Evolutionary conservation across 352 stramenopile species (phyloP).

Genomic region (Globisporangium irregulare): DNA sequence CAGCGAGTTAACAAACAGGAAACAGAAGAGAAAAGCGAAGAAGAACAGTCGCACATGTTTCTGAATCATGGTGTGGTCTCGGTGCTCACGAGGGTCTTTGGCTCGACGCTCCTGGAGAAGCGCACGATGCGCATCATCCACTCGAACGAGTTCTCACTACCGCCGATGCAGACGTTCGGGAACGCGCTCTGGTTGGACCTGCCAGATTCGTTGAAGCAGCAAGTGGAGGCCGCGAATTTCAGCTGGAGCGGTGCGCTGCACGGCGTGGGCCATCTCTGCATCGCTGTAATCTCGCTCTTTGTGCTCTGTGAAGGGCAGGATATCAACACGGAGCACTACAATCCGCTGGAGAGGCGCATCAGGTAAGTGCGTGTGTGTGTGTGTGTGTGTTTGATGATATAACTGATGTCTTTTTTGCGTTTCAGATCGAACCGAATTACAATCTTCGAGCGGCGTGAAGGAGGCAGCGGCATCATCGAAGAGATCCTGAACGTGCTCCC

Average conservation of each 20-base stretch:
- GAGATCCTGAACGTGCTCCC: slow-evolving; percentile 67
- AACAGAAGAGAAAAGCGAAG: neutral
- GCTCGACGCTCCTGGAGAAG: slow-evolving; percentile 85
- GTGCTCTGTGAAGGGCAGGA: slow-evolving; percentile 87
- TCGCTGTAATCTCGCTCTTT: slow-evolving; percentile 92
- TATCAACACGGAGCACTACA: slow-evolving; percentile 84
- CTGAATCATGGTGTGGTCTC: slow-evolving; percentile 75
- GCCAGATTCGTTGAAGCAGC: slow-evolving; percentile 37
- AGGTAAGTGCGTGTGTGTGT: neutral
- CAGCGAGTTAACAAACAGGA: neutral
- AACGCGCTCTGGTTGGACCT: slow-evolving; percentile 95
- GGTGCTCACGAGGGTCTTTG: slow-evolving; percentile 77
- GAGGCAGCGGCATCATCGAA: slow-evolving; percentile 82
- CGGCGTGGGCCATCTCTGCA: slow-evolving; percentile 88
- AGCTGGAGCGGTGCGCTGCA: slow-evolving; percentile 61
- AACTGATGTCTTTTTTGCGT: neutral
- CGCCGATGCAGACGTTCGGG: slow-evolving; percentile 94
- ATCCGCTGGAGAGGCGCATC: slow-evolving; percentile 59
- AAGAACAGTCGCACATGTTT: slow-evolving; percentile 16
- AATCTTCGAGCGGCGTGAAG: slow-evolving; percentile 87
- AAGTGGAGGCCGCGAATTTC: slow-evolving; percentile 33
- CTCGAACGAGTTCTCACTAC: slow-evolving; percentile 92
- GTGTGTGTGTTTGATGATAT: slow-evolving; percentile 28
- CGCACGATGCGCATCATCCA: slow-evolving; percentile 70
- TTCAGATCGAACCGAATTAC: slow-evolving; percentile 76